Conservation (phyloP, 192 early-diverging fungal species). For the Mortierella claussenii region DNA sequence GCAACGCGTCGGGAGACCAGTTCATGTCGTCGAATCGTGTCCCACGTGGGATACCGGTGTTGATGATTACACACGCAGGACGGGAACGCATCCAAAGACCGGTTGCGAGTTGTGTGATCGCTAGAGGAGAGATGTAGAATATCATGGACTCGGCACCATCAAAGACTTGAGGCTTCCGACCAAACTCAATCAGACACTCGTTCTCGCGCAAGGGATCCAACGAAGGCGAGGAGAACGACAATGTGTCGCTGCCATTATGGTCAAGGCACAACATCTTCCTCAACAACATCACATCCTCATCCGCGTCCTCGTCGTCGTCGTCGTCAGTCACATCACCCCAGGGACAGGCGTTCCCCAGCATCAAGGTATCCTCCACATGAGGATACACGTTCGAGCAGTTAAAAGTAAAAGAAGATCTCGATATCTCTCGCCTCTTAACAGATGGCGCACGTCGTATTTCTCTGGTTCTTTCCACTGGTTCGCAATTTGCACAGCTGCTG, state of each 20-base stretch:
- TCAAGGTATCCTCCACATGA: slow-evolving; percentile 12
- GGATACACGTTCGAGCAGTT: slow-evolving; percentile 28
- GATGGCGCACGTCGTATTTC: background rate
- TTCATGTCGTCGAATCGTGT: slow-evolving; percentile 47
- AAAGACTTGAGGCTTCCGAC: slow-evolving; percentile 32
- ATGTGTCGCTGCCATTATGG: too few relatives aligned
- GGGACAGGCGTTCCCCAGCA: background rate
- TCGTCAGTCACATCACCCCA: background rate
- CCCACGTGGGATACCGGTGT: slow-evolving; percentile 34
- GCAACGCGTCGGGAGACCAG: slow-evolving; percentile 38
- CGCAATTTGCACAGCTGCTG: background rate
- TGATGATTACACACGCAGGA: slow-evolving; percentile 45
- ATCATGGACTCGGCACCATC: slow-evolving; percentile 20
- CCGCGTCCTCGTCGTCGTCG: slow-evolving; percentile 5
- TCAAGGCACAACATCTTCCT: slow-evolving; percentile 1
- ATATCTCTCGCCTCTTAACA: slow-evolving; percentile 13
- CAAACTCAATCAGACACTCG: slow-evolving; percentile 32
- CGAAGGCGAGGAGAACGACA: background rate
- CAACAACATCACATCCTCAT: slow-evolving; percentile 6
- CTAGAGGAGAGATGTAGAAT: slow-evolving; percentile 37
- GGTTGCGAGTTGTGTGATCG: slow-evolving; percentile 23
- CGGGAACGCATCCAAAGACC: slow-evolving; percentile 32
- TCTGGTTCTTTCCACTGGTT: background rate
- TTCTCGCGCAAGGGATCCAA: slow-evolving; percentile 5
- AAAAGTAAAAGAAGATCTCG: slow-evolving; percentile 8